A percentile compares a stretch with the other conserved stretches of the same genome.
phyloP scores from a whole-genome alignment of 306 rosid genomes.

The Adenanthera pavonina region DNA sequence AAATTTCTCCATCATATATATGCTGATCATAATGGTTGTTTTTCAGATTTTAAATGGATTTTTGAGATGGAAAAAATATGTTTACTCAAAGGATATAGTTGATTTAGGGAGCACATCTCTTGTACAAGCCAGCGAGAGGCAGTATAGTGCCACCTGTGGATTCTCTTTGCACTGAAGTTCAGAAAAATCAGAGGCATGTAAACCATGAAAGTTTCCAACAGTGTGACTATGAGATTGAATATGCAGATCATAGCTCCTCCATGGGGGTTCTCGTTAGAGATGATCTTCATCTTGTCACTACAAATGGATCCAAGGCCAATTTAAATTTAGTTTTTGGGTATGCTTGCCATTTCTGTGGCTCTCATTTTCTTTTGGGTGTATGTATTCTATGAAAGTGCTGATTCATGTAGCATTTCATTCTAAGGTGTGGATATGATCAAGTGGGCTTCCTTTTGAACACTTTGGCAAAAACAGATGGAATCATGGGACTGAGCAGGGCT shows the following conservation, averaged over 20 bases:
- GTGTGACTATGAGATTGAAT: conserved; percentile 86
- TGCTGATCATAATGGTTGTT: conserved; percentile 11
- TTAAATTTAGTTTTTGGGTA: conserved; percentile 75
- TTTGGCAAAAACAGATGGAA: conserved; percentile 77
- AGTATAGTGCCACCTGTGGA: conserved; percentile 55
- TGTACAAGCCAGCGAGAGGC: conserved; percentile 69
- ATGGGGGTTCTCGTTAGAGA: conserved; percentile 81
- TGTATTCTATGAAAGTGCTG: conserved; percentile 35
- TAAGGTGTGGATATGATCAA: conserved; percentile 92
- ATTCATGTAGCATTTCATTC: conserved; percentile 31
- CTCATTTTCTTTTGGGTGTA: not conserved
- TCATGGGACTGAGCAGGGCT: conserved; percentile 74
- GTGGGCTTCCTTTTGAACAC: conserved; percentile 68
- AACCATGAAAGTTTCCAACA: conserved; percentile 57
- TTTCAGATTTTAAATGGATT: conserved; percentile 3
- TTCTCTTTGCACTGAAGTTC: conserved; percentile 66
- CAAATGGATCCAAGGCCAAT: conserved; percentile 68
- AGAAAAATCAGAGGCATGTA: conserved; percentile 51
- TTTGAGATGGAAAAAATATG: conserved; percentile 30
- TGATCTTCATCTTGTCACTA: conserved; percentile 53
- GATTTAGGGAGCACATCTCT: conserved; percentile 73
- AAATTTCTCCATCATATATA: conserved; percentile 17
- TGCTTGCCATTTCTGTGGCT: conserved; percentile 16
- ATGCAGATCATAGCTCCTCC: conserved; percentile 85
- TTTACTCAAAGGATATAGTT: conserved; percentile 42